Conservation (phyloP, 139 green algal species). For the Micractinium sp. region DNA sequence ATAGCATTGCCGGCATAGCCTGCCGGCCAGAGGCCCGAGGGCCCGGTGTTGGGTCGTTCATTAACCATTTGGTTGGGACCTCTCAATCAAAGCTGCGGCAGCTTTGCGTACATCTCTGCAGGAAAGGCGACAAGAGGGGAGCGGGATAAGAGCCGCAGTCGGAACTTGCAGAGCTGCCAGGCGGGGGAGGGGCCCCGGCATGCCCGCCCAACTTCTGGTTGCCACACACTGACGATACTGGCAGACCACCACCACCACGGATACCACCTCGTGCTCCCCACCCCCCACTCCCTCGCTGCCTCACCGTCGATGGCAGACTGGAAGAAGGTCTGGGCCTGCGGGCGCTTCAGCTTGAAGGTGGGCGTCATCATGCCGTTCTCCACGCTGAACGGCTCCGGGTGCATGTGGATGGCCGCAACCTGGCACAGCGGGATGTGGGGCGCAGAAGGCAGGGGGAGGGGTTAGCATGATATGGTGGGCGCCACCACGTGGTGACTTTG, state of each 20-base stretch:
- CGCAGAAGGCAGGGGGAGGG: background rate
- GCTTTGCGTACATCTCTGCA: conserved; percentile 16
- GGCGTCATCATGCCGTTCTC: conserved; percentile 91
- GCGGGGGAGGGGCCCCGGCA: background rate
- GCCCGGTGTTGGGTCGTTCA: background rate
- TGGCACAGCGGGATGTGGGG: conserved; percentile 32
- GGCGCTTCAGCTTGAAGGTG: conserved; percentile 93
- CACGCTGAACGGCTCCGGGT: conserved; percentile 86
- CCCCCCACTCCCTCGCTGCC: background rate
- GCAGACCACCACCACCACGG: background rate
- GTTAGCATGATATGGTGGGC: background rate
- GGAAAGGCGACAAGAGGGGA: background rate
- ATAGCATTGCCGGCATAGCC: background rate
- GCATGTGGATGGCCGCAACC: conserved; percentile 77
- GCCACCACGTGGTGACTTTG: too few relatives aligned
- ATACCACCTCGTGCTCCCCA: background rate
- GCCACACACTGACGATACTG: too few relatives aligned
- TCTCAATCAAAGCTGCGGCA: background rate
- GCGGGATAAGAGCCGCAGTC: background rate
- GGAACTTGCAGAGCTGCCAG: background rate
- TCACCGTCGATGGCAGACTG: conserved; percentile 49
- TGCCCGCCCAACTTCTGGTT: background rate
- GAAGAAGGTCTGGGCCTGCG: conserved; percentile 70
- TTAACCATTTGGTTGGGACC: background rate
- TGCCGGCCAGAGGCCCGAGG: background rate